Conservation (phyloP, 768 basidiomycete genomes). For the Suillus bovinus region DNA sequence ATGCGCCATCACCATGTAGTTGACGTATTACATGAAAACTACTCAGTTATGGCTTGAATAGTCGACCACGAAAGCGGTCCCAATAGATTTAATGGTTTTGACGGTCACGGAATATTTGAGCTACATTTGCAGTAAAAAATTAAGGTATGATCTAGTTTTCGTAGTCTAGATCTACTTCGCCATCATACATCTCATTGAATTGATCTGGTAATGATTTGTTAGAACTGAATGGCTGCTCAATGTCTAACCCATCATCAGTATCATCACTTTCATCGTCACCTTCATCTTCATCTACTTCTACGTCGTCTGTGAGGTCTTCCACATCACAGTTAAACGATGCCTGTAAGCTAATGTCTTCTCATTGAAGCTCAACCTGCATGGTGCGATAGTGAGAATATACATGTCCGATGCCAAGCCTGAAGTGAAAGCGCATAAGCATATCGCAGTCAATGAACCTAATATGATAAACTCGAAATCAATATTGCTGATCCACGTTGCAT, state of each 20-base stretch:
- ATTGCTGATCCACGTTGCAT: too few species aligned
- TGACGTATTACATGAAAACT: too few species aligned
- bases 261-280: not conserved
- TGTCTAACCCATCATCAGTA: not conserved
- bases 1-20: too few species aligned
- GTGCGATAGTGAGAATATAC: not conserved
- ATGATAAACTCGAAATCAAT: not conserved
- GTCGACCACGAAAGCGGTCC: not conserved
- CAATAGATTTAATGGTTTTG: not conserved
- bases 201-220: not conserved
- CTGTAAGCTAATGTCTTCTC: not conserved
- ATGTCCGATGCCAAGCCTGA: not conserved
- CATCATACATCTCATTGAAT: too few species aligned
- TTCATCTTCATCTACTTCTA: too few species aligned
- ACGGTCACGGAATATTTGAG: too few species aligned
- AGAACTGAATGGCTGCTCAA: not conserved
- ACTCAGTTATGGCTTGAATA: too few species aligned
- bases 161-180: too few species aligned
- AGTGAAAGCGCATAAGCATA: conserved; percentile 1
- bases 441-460: not conserved
- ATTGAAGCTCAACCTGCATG: not conserved
- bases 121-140: too few species aligned
- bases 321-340: too few species aligned
- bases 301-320: too few species aligned
- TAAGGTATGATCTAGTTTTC: too few species aligned